Evolutionary conservation across 805 yeast genomes (phyloP).

Genomic region (Sungouiella thailandica): DNA sequence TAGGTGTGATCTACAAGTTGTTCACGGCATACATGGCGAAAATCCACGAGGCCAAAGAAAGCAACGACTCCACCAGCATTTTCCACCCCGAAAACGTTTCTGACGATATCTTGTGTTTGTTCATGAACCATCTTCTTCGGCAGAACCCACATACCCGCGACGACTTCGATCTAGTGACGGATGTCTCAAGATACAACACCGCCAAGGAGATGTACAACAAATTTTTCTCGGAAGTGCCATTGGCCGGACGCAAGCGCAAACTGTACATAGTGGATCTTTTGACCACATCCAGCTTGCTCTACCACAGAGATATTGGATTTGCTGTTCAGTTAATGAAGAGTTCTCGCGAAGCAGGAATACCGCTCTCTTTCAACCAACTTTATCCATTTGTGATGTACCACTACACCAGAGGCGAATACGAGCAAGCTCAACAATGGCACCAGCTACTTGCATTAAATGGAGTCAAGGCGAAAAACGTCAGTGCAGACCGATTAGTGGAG

Average conservation of each 20-base stretch:
- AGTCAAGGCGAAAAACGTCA: slow-evolving; percentile 23
- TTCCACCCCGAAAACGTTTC: slow-evolving; percentile 12
- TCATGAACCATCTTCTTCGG: slow-evolving; percentile 23
- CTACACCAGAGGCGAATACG: slow-evolving; percentile 24
- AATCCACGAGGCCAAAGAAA: not conserved
- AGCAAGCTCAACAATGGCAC: slow-evolving; percentile 35
- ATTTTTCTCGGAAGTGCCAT: slow-evolving; percentile 14
- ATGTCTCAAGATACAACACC: slow-evolving; percentile 10
- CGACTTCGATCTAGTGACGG: slow-evolving; percentile 13
- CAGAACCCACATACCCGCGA: slow-evolving; percentile 13
- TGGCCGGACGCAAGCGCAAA: slow-evolving; percentile 13
- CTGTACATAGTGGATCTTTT: slow-evolving; percentile 26
- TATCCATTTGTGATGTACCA: slow-evolving; percentile 36
- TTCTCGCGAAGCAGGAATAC: slow-evolving; percentile 22
- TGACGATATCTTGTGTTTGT: slow-evolving; percentile 17
- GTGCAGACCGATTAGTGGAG: slow-evolving; percentile 23
- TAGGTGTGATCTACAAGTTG: slow-evolving; percentile 15
- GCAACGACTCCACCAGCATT: slow-evolving; percentile 5
- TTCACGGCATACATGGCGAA: slow-evolving; percentile 19
- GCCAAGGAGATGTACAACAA: slow-evolving; percentile 25
- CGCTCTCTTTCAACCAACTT: slow-evolving; percentile 36
- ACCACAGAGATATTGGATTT: slow-evolving; percentile 30
- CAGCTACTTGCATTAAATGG: slow-evolving; percentile 27
- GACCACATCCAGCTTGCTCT: slow-evolving; percentile 23
- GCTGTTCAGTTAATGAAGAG: slow-evolving; percentile 26